Evolutionary conservation across 2,329 filamentous ascomycete species (phyloP).

Genomic region (Botrytis hyacinthi): DNA sequence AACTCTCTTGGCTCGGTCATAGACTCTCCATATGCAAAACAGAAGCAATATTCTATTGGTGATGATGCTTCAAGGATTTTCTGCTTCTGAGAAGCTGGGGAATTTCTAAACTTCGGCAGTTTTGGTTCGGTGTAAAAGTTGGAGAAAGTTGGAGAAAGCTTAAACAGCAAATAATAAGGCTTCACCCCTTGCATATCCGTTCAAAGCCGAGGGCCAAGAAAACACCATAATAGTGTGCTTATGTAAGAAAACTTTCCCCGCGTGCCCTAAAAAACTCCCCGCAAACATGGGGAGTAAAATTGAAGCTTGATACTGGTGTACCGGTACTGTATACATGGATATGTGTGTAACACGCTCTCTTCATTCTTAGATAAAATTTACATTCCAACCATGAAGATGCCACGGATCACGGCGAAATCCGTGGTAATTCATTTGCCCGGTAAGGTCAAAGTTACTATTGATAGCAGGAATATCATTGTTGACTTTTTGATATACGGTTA

Average conservation of each 20-base stretch:
- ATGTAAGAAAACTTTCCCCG: background rate
- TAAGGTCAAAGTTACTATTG: background rate
- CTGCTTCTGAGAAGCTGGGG: background rate
- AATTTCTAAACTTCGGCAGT: background rate
- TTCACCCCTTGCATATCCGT: background rate
- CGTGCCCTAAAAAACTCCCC: background rate
- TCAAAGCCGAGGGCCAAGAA: background rate
- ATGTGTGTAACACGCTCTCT: background rate
- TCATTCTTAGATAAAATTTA: background rate
- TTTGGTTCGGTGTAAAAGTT: background rate
- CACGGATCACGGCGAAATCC: background rate
- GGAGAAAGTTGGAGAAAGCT: background rate
- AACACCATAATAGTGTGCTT: background rate
- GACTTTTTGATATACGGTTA: background rate
- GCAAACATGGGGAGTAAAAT: background rate
- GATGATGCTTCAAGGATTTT: background rate
- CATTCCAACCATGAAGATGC: too few species aligned
- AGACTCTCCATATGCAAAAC: background rate
- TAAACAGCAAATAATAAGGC: background rate
- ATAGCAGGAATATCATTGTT: background rate
- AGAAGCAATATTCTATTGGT: background rate
- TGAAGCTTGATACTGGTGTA: background rate
- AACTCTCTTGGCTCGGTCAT: background rate
- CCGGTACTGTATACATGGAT: background rate
- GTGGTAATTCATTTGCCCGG: fast-evolving